Evolutionary conservation across 176 grass and related monocot species (phyloP), one percentile per base, ranked within the genome.

Genomic region (Triticum monococcum): DNA sequence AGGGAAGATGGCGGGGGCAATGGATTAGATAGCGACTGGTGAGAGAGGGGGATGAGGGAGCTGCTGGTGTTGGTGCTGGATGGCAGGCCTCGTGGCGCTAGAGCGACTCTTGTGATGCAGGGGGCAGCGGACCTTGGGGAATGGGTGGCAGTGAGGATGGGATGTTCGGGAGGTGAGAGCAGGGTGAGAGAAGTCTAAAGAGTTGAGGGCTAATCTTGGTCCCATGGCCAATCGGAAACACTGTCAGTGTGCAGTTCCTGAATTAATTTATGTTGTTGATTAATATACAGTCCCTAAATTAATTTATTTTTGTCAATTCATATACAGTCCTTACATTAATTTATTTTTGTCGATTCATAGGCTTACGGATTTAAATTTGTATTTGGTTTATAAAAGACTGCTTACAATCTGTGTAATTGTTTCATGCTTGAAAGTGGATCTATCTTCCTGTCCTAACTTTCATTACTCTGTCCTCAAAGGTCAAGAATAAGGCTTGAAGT

Each of bases 401-500:
- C 63, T 59, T 79, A 9, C 32, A 79, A 43, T n/a, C 9, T 76
- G 14, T 85, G 54, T 13, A 24, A 20, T 75, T 3, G 2, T 85
- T 43, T 81, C 25, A 61, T 85, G 24, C 46, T n/a, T 78, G 64
- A 59, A 70, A 25, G 18, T 3, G 64, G 11, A 72, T 26, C 48
- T 78, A 36, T 71, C 68, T 81, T 82, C 26, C 3, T 32, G 52
- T 32, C 36, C 43, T 38, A 64, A 57, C 40, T 52, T 76, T 76
- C 24, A 31, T 17, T 52, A 52, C 48, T 76, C 26, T n/a, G 48
- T 57, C 85, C 8, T 81, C 68, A 80, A 86, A 98, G 93, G 88
- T 95, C 78, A 91, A 89, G 81, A 89, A 87, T 69, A 95, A 92
- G 86, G 89, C 84, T 79, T 98, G 87, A 98, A 80, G 78, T 65